These are phyloP conservation scores for Stevia rebaudiana DNA, from an alignment of 140 eudicot species.

Conservation along the genomic window DNA sequence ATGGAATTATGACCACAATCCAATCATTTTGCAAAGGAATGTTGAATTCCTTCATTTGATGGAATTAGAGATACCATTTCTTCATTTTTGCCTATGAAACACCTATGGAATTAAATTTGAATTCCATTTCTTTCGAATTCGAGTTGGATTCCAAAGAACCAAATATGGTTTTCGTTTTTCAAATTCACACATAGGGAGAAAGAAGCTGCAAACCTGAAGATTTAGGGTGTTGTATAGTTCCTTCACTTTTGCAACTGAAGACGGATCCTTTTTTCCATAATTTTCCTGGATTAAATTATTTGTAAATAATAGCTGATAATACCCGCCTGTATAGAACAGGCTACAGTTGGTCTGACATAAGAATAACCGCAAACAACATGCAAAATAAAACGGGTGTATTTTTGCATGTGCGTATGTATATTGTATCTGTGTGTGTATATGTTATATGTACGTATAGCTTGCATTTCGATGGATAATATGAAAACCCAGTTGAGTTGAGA, in stretches of 20 bases:
- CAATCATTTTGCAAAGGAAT: neutral
- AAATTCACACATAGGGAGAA: neutral
- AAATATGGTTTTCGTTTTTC: neutral
- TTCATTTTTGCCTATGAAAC: neutral
- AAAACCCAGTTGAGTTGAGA: no score
- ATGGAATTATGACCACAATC: neutral
- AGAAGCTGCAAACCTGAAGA: conserved; percentile 55
- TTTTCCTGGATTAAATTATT: conserved; percentile 79
- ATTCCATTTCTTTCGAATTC: neutral
- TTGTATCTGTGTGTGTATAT: neutral
- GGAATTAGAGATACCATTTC: neutral
- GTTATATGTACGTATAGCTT: neutral
- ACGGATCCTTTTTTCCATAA: conserved; percentile 65
- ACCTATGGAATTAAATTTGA: neutral
- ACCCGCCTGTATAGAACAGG: no score
- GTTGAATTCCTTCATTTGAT: neutral
- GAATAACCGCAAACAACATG: neutral
- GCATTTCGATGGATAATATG: no score
- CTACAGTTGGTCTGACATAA: neutral
- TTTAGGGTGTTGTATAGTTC: conserved; percentile 58
- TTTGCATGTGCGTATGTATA: neutral
- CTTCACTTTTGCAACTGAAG: conserved; percentile 75
- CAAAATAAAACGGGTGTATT: neutral
- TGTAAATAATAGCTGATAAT: no score
- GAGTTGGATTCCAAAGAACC: no score